Base-by-base conservation (phyloP, 208 protist species). In the Trypanosoma conorhini region DNA sequence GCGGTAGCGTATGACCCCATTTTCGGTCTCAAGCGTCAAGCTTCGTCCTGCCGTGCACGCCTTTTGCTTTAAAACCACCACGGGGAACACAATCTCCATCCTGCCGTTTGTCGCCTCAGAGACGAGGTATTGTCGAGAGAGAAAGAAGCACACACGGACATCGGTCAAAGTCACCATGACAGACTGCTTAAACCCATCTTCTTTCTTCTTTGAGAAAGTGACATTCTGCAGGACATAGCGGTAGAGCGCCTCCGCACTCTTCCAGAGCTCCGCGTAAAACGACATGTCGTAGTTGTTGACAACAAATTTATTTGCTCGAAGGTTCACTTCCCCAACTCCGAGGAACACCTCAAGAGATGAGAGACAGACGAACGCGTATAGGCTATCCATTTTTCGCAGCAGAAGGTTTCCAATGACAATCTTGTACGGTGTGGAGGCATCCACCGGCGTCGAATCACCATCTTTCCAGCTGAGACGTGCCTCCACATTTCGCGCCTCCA, bases 121-220 rank as follows among this genome's bases (percentile, higher is more conserved):
- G 30, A 50, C 13, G 3, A 7, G 15, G 33, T 0, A 5, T 10
- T 54, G 35, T 57, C 59, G 9, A 33, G 46, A 67, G n/a, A 57
- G 48, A 28, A 67, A 66, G 30, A 77, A 66, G 46, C 64, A 72
- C 22, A 77, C 51, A 44, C 66, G 57, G 19, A 77, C 28, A 55
- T 79, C 67, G 31, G 50, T 58, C 7, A 79, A 22, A 33, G 59
- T 70, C 22, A 76, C 40, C 46, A 76, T 63, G 0, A 79, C 40
- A 35, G 46, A 46, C 44, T 79, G 74, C 40, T 70, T 62, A 69
- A 75, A 79, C 22, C 74, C 74, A 26, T 79, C 67, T 22, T 76
- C 69, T 30, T 68, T 10, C 21, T 71, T 57, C 54, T 75, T 74
- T 13, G 74, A 74, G 38, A 76, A 70, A 21, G 70, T 69, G 33